Evolutionary conservation across 768 basidiomycete species (phyloP), one percentile per base, ranked within the genome.

Genomic region (Lactifluus volemus): DNA sequence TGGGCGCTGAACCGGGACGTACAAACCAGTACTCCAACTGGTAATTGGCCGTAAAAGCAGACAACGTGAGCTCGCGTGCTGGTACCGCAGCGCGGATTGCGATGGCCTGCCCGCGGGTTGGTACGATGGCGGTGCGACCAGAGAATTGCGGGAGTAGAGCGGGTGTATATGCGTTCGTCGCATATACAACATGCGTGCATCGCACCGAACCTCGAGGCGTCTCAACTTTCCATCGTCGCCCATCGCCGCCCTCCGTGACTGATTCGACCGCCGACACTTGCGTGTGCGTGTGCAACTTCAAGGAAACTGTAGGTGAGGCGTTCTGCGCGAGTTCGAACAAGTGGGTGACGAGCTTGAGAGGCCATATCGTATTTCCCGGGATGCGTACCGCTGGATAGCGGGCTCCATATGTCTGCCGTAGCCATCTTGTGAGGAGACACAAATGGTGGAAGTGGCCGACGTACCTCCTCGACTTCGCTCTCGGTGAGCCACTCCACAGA

Each of bases 11-110:
- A 0, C 49, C 41, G 0, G 83, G 82, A 14, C 90, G 78, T n/a
- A 88, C 85, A 68, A 93, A 91, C 87, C 88, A 92, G 69, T 92
- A 93, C 65, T 89, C 86, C 67, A 75, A 79, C 0, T 81, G 82
- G 63, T 80, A 63, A 54, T 76, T 72, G 3, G 77, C 62, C 76
- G 73, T 58, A 32, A 61, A 68, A 12, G 62, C 79, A 72, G 45
- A 69, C 64, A 62, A 72, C 12, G 75, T 76, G 29, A 85, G 69
- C 15, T 76, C 68, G 11, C 75, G 68, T 1, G 73, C 58, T 0
- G 75, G 61, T 0, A 77, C 79, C 3, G 69, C 64, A 0, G 81
- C 76, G n/a, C 78, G 76, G 1, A 74, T 71, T 0, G 80, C 74
- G 38, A 82, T 68, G 47, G 85, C 76, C 68, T 93, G 91, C 1